These are phyloP conservation scores for Acanthamoeba rhysodes DNA, from an alignment of 208 protist species.

Conservation along the genomic window DNA sequence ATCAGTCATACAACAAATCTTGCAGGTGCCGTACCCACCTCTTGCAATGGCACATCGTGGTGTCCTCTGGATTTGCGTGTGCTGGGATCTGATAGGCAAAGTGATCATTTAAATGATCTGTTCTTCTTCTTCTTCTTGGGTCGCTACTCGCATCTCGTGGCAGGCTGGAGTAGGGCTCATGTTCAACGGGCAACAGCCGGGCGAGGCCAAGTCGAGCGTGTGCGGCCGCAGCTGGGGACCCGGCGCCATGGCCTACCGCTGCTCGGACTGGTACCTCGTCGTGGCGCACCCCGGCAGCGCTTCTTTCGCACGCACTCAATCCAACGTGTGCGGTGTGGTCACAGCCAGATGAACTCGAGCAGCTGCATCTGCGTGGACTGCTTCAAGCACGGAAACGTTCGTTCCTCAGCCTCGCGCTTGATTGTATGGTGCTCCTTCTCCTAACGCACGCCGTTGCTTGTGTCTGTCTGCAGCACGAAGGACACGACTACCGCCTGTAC, in stretches of 20 bases:
- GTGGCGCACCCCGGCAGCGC: neutral
- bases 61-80: too few species aligned
- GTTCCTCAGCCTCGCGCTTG: neutral
- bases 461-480: slow-evolving; percentile 14
- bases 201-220: slow-evolving; percentile 47
- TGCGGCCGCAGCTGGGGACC: slow-evolving; percentile 47
- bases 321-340: neutral
- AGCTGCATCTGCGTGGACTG: slow-evolving; percentile 72
- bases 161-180: slow-evolving; percentile 26
- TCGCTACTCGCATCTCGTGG: neutral
- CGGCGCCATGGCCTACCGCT: slow-evolving; percentile 69
- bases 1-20: neutral
- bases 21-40: neutral
- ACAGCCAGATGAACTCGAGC: slow-evolving; percentile 43
- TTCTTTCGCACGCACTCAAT: neutral
- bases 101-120: too few species aligned
- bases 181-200: slow-evolving; percentile 47
- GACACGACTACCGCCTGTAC: slow-evolving; percentile 67
- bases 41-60: neutral
- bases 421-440: neutral
- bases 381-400: slow-evolving; percentile 68
- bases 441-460: neutral
- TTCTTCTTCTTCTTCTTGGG: neutral
- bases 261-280: neutral
- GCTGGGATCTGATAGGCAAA: too few species aligned